Evolutionary conservation across 2,329 filamentous ascomycete genomes (phyloP).

Genomic region (Emergomyces pasteurianus): DNA sequence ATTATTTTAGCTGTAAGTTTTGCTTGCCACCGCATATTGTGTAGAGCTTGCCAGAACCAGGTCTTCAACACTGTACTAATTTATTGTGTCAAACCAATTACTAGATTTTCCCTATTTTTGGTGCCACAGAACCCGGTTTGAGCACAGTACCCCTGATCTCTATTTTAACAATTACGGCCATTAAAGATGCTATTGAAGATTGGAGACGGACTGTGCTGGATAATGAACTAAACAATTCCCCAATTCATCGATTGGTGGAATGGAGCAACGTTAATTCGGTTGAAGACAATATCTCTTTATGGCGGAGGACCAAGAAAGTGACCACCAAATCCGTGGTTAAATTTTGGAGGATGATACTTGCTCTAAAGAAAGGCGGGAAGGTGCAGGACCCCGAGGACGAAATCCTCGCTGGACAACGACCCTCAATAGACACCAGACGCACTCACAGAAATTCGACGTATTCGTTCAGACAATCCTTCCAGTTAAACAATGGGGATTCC

Average conservation of each 20-base stretch:
- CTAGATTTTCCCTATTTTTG: conserved; percentile 94
- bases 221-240: conserved; percentile 89
- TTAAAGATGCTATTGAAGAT: conserved; percentile 95
- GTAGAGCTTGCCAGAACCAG: not conserved
- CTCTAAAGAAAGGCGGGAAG: conserved; percentile 38
- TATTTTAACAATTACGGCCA: conserved; percentile 73
- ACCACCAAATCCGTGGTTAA: conserved; percentile 52
- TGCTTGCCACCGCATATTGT: conserved; percentile 1
- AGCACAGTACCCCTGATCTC: conserved; percentile 87
- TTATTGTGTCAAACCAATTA: not conserved
- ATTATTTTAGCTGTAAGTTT: conserved; percentile 81
- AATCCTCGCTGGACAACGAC: conserved; percentile 31
- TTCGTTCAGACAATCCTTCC: conserved; percentile 40
- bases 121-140: conserved; percentile 76
- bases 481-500: conserved; percentile 37
- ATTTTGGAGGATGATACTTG: conserved; percentile 41
- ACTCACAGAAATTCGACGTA: conserved; percentile 45
- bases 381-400: conserved; percentile 34
- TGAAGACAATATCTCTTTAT: conserved; percentile 71
- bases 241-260: conserved; percentile 75
- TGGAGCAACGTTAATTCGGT: conserved; percentile 91
- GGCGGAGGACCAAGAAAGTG: conserved; percentile 86
- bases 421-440: conserved; percentile 53
- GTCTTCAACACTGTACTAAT: conserved; percentile 14
- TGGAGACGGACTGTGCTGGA: conserved; percentile 85